A percentile compares a stretch with the other conserved stretches of the same genome.
Conservation (phyloP, 2,329 filamentous ascomycete species). For the Chalaropsis thielavioides region DNA sequence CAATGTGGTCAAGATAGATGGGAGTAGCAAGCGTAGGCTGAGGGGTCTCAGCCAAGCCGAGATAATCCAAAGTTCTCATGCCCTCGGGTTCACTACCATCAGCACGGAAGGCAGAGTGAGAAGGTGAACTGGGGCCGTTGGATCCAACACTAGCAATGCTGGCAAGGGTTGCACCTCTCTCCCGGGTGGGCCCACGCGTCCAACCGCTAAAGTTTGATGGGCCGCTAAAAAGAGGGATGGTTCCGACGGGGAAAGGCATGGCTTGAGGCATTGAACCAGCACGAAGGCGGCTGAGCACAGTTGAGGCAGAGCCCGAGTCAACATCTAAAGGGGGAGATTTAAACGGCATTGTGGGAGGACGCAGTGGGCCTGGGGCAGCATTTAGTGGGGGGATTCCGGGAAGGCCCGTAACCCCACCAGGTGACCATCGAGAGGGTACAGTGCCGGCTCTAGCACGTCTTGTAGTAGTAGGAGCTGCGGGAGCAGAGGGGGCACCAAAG, state of each 20-base stretch:
- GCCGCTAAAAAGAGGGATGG: conserved; percentile 55
- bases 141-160: conserved; percentile 76
- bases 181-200: conserved; percentile 48
- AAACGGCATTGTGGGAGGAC: conserved; percentile 41
- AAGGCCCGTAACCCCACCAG: conserved; percentile 49
- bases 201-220: conserved; percentile 84
- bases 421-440: conserved; percentile 86
- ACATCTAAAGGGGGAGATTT: conserved; percentile 49
- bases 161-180: conserved; percentile 71
- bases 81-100: conserved; percentile 74
- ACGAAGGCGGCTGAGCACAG: conserved; percentile 65
- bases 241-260: conserved; percentile 43
- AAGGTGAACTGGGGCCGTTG: conserved; percentile 76
- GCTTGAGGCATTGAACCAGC: conserved; percentile 91
- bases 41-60: conserved; percentile 86
- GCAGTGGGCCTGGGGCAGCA: conserved; percentile 9
- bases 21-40: conserved; percentile 66
- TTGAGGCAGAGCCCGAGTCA: conserved; percentile 40
- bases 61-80: conserved; percentile 84
- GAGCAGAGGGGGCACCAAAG: background rate
- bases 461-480: conserved; percentile 45
- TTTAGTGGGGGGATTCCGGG: conserved; percentile 21
- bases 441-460: conserved; percentile 84
- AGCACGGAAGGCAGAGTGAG: conserved; percentile 66
- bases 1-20: conserved; percentile 54